Conservation (phyloP, 2,329 filamentous ascomycete genomes). For the Phaeosphaeriaceae sp. region DNA sequence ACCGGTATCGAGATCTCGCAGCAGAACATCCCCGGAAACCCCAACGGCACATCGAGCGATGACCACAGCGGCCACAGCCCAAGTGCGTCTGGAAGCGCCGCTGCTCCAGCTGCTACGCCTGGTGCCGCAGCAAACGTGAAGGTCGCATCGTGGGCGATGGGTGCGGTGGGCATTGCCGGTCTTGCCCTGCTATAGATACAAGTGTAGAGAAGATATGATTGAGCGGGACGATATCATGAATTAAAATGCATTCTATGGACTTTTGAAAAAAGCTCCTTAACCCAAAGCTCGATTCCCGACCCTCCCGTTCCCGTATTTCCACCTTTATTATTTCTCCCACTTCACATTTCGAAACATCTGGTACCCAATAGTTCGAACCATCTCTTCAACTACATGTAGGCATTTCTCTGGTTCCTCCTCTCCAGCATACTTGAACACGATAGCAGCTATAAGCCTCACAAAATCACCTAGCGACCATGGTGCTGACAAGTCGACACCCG, state of each 20-base stretch:
- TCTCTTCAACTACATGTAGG: too few relatives aligned
- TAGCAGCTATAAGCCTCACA: too few relatives aligned
- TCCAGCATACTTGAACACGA: too few relatives aligned
- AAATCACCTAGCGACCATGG: not conserved
- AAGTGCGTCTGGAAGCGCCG: conserved; percentile 19
- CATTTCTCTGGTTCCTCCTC: too few relatives aligned
- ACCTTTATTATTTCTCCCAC: too few relatives aligned
- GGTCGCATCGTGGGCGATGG: conserved; percentile 42
- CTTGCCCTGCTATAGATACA: conserved; percentile 34
- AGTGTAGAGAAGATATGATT: not conserved
- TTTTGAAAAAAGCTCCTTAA: not conserved
- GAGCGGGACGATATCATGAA: not conserved
- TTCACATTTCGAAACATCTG: too few relatives aligned
- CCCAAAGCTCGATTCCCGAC: not conserved
- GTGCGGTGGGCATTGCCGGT: conserved; percentile 43
- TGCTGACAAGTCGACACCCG: too few relatives aligned
- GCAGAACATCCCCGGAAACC: conserved; percentile 52
- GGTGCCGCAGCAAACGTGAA: conserved; percentile 40
- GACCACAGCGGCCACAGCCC: conserved; percentile 12
- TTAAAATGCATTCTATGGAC: not conserved
- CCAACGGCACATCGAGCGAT: conserved; percentile 52
- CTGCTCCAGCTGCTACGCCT: conserved; percentile 19
- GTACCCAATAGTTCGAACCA: too few relatives aligned
- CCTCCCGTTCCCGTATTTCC: too few relatives aligned
- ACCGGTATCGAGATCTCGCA: conserved; percentile 59